Base-by-base conservation (phyloP, 1,284 basidiomycete genomes). In the Ustilago esculenta region DNA sequence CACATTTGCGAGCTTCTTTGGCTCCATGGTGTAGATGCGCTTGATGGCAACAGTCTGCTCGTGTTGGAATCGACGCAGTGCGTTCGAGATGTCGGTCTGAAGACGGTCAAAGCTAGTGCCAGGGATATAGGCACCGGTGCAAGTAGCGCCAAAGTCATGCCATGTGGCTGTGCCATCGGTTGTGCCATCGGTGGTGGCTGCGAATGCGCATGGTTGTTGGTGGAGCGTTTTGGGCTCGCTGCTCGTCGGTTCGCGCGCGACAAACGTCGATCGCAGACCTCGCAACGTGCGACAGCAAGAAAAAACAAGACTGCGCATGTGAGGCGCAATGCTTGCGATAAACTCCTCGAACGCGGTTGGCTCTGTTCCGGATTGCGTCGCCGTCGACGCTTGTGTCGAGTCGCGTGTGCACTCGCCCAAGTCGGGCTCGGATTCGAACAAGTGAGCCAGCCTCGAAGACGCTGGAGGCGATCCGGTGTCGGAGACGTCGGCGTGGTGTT, bases 11-110 rank as follows among this genome's bases (percentile, higher is more conserved):
- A 51, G 30, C 43, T 50, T 55, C 37, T 59, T 59, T 10, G 75
- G 76, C 47, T 79, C 73, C 57, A 79, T 59, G 23, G 76, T 77
- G 45, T 77, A 76, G 46, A 77, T 68, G 33, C 71, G 68, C 52
- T 77, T 77, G 37, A 77, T 76, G 20, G 77, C 70, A 11, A 71
- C 67, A 7, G 68, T 75, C 49, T 77, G 75, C 56, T 79, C 77
- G 39, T 72, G 72, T 45, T 73, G 63, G 50, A 79, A 79, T 2
- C 75, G 54, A 14, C 46, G 36, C 32, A 79, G 41, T 0, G 75
- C 77, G 7, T 61, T 49, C 10, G 52, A 46, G 27, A 79, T 57
- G 29, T 76, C 72, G 17, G 44, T 55, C 15, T 55, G 56, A 4
- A 79, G 59, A 9, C 46, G 46, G 15, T 69, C 61, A 34, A 79